These are phyloP conservation scores for Ceratocystiopsis sp. DNA, from an alignment of 2,329 filamentous ascomycete species.

Conservation along the genomic window DNA sequence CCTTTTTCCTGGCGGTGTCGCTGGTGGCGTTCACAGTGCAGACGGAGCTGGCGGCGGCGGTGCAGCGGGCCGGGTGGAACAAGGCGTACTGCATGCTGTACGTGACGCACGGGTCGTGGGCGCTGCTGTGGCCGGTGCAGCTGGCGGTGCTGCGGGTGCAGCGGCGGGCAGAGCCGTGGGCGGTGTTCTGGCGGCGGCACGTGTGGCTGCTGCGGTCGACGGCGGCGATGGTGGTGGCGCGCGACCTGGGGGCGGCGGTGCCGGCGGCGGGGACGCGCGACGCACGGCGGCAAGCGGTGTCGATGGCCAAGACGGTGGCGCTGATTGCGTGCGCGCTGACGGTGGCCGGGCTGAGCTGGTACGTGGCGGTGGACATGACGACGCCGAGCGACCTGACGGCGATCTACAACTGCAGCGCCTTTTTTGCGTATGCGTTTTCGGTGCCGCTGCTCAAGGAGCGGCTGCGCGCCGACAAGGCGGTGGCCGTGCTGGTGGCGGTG, in stretches of 20 bases:
- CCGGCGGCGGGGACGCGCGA: background rate
- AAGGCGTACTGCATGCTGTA: constrained; percentile 99
- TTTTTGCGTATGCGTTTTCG: constrained; percentile 95
- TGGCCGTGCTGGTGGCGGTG: constrained; percentile 77
- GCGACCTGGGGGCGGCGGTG: constrained; percentile 34
- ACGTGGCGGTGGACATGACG: constrained; percentile 83
- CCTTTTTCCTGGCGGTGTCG: constrained; percentile 65
- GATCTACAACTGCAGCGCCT: constrained; percentile 98
- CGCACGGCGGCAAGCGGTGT: constrained; percentile 30
- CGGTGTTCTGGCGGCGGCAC: constrained; percentile 62
- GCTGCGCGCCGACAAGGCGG: constrained; percentile 64
- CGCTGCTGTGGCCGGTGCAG: constrained; percentile 73
- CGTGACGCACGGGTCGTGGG: constrained; percentile 89
- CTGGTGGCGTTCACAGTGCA: constrained; percentile 82
- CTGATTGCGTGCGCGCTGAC: constrained; percentile 77
- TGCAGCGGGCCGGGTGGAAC: constrained; percentile 86
- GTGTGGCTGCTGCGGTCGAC: constrained; percentile 33
- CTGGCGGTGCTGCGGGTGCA: constrained; percentile 65
- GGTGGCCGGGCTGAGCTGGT: constrained; percentile 85
- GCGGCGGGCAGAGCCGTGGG: constrained; percentile 64
- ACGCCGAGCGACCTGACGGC: constrained; percentile 87
- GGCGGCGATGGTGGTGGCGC: constrained; percentile 69
- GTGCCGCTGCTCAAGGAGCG: constrained; percentile 80
- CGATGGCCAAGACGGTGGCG: constrained; percentile 64
- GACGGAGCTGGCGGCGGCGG: constrained; percentile 89